Percentiles rank a stretch among this genome's conserved stretches.
These are phyloP conservation scores for Dactylellina cionopaga DNA, from an alignment of 2,329 filamentous ascomycete species.

Conservation along the genomic window DNA sequence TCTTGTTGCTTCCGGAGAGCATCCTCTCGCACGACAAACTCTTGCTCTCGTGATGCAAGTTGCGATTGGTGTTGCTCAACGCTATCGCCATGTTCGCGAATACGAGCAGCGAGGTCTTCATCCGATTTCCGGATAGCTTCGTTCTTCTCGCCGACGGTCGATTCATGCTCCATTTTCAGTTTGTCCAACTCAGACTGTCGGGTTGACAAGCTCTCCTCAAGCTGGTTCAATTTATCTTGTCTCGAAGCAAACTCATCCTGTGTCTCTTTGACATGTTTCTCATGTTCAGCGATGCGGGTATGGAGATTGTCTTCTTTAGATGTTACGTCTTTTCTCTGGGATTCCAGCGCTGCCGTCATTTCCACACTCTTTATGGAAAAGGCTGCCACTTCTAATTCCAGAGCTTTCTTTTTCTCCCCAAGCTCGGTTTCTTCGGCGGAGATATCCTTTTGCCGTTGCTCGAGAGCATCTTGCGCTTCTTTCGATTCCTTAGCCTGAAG, in stretches of 20 bases:
- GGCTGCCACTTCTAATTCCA: not conserved
- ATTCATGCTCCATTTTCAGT: constrained; percentile 13
- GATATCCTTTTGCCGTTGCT: constrained; percentile 2
- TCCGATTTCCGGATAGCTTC: constrained; percentile 12
- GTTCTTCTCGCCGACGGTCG: not conserved
- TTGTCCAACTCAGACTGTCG: constrained; percentile 22
- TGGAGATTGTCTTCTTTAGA: constrained; percentile 9
- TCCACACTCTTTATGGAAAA: no score
- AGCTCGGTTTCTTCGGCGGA: constrained; percentile 20
- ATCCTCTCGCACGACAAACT: not conserved
- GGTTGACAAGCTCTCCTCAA: not conserved
- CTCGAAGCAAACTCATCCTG: constrained; percentile 13
- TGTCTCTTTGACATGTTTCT: not conserved
- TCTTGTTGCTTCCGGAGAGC: constrained; percentile 2
- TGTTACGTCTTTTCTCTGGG: constrained; percentile 1
- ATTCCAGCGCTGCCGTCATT: constrained; percentile 11
- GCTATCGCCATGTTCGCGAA: constrained; percentile 2
- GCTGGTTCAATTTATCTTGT: constrained; percentile 1
- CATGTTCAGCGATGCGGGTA: constrained; percentile 16
- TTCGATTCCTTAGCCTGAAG: constrained; percentile 4
- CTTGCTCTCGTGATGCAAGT: not conserved
- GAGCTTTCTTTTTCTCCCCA: not conserved
- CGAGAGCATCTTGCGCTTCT: not conserved
- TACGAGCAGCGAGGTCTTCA: constrained; percentile 12
- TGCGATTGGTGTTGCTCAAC: not conserved